Evolutionary conservation across 1,139 yeast species (phyloP).

Genomic region (Yamadazyma triangularis): DNA sequence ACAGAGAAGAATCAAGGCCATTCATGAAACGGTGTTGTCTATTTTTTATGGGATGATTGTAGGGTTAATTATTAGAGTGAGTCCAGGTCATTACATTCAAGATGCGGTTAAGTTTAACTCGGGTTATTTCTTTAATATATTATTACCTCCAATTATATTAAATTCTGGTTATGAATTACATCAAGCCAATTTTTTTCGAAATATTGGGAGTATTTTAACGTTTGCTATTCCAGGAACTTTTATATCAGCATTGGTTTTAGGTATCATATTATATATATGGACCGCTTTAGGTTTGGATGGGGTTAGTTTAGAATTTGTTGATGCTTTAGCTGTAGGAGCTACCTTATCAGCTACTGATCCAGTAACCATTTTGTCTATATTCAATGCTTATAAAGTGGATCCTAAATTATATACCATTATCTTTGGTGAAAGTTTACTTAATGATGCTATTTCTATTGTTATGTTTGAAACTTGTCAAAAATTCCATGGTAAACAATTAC

Average conservation of each 20-base stretch:
- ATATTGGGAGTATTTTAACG: conserved; percentile 83
- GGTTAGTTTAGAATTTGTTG: conserved; percentile 83
- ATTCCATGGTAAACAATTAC: conserved; percentile 80
- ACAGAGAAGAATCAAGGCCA: conserved; percentile 85
- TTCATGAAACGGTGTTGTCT: conserved; percentile 94
- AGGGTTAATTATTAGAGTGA: conserved; percentile 80
- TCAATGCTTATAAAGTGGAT: conserved; percentile 96
- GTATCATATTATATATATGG: conserved; percentile 82
- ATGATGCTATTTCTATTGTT: conserved; percentile 97
- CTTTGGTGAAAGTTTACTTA: conserved; percentile 91
- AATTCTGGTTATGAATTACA: conserved; percentile 96
- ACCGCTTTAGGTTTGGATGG: conserved; percentile 89
- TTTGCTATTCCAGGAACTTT: conserved; percentile 98
- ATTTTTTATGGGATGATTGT: conserved; percentile 96
- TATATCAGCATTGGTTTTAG: conserved; percentile 84
- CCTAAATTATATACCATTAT: conserved; percentile 95
- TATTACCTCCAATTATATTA: conserved; percentile 92
- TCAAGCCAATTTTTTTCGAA: conserved; percentile 91
- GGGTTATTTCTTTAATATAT: conserved; percentile 86
- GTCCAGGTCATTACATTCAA: conserved; percentile 96
- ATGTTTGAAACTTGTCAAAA: conserved; percentile 99
- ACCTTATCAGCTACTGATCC: conserved; percentile 98
- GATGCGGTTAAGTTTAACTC: conserved; percentile 95
- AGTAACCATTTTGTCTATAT: conserved; percentile 91
- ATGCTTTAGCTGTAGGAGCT: conserved; percentile 96